A percentile compares a stretch with the other conserved stretches of the same genome.
These are phyloP conservation scores for Plectranthus barbatus DNA, from an alignment of 257 asterid species.

Conservation along the genomic window DNA sequence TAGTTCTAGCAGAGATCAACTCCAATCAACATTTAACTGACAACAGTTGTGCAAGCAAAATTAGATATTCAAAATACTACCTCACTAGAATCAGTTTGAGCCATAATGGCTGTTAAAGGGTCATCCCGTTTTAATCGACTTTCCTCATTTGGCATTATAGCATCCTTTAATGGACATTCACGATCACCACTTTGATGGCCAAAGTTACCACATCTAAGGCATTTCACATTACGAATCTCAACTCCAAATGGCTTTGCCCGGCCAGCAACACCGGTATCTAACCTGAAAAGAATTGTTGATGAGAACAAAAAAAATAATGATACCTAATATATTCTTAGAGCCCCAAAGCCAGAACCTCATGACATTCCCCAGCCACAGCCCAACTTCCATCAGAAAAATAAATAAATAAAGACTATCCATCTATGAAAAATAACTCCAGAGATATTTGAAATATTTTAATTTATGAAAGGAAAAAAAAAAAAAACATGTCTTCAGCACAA, in stretches of 20 bases:
- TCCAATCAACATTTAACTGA: background rate
- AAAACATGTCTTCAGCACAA: background rate
- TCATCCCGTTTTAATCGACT: slow-evolving; percentile 88
- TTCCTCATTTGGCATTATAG: slow-evolving; percentile 89
- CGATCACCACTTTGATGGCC: slow-evolving; percentile 99
- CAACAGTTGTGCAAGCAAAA: background rate
- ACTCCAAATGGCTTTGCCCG: slow-evolving; percentile 92
- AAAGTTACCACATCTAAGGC: slow-evolving; percentile 78
- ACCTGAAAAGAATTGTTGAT: slow-evolving; percentile 39
- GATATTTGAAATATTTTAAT: background rate
- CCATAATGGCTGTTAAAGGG: slow-evolving; percentile 79
- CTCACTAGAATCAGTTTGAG: slow-evolving; percentile 79
- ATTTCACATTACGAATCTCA: slow-evolving; percentile 96
- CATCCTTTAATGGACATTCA: slow-evolving; percentile 92
- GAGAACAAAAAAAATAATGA: background rate
- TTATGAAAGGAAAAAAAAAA: too few relatives aligned
- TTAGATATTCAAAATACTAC: slow-evolving; percentile 24
- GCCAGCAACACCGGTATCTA: slow-evolving; percentile 87
- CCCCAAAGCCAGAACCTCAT: background rate
- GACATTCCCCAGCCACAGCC: background rate
- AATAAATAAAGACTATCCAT: background rate
- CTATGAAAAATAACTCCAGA: background rate
- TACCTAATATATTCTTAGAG: background rate
- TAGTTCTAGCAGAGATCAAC: background rate
- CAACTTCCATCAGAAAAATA: background rate